Base-by-base conservation (phyloP, 495 filamentous ascomycete genomes). In the Xylaria cubensis region DNA sequence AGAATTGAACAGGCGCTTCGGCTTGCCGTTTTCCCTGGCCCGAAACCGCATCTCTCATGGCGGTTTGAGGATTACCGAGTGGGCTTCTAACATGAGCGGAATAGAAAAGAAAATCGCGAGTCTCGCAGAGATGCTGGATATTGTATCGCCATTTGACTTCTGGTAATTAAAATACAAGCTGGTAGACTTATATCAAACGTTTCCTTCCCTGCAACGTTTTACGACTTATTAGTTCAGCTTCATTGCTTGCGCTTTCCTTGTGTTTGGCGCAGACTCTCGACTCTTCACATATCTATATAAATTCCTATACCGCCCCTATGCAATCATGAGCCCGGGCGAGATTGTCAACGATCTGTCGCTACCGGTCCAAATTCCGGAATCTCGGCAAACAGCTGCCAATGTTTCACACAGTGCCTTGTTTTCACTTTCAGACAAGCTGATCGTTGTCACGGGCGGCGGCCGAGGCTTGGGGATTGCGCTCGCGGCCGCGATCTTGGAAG, bases 371-470 rank as follows among this genome's bases (percentile, higher is more conserved):
- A 61, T 61, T 9, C 56, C 56, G 32, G 56, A 61, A 19, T 61
- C 56, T 39, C 56, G 10, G 32, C 32, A 61, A 61, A 61, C 56
- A 17, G 4, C 56, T 36, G 56, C 58, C 58, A 41, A 41, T 39
- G 0, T 34, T 39, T 24, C 42, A 13, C 58, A 62, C 5, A 24
- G 2, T 24, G 58, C 58, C 34, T n/a, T 69, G 7, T 69, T 69
- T 19, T 69, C 66, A 12, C 50, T 69, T 19, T 42, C 44, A 4
- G 26, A 15, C 29, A 69, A 69, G 50, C 24, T 39, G 6, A 63
- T 59, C 1, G 66, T 29, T 26, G 46, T 61, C 32, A 69, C 66
- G 21, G 66, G 66, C 15, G 66, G 66, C n/a, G 66, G 66, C 21
- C 32, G 66, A 17, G 66, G 66, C 13, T 39, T 69, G 24, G 66